A percentile compares a stretch with the other conserved stretches of the same genome.
phyloP scores from a whole-genome alignment of 306 rosid species.

The cucumber (Cucumis sativus) region Cucumber_9930_V3 NC_026655.2:19757501-19758000 shows the following conservation, averaged over 20 bases:
- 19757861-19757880: not conserved
- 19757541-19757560: constrained; percentile 87
- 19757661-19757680: constrained; percentile 33
- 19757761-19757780: constrained; percentile 68
- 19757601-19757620: constrained; percentile 43
- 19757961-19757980: not conserved
- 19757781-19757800: constrained; percentile 78
- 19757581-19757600: constrained; percentile 73
- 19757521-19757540: constrained; percentile 66
- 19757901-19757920: not conserved
- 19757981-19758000: too few species aligned
- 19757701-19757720: constrained; percentile 62
- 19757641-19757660: constrained; percentile 49
- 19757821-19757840: constrained; percentile 77
- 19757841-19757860: not conserved
- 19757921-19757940: not conserved
- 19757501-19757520: constrained; percentile 38
- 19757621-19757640: constrained; percentile 66
- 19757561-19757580: constrained; percentile 59
- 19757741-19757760: constrained; percentile 88
- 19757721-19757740: constrained; percentile 82
- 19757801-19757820: constrained; percentile 68
- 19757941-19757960: not conserved
- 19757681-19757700: constrained; percentile 56
- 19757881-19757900: not conserved